Evolutionary conservation across 2,329 filamentous ascomycete species (phyloP).

Genomic region (Rutstroemia sp.): DNA sequence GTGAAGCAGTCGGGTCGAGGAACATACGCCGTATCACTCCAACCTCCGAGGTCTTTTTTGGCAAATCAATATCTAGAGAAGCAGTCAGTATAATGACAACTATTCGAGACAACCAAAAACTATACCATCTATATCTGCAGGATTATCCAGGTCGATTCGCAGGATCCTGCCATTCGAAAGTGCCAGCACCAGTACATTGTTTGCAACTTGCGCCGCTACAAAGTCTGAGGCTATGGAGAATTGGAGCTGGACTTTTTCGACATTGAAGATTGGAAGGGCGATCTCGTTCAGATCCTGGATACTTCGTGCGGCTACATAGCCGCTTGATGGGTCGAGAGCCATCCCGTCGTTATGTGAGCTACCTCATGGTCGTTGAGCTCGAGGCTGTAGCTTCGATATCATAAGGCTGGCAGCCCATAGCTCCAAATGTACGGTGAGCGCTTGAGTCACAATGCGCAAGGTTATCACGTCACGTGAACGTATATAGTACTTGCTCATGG

Average conservation of each 20-base stretch:
- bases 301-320: constrained; percentile 61
- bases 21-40: constrained; percentile 95
- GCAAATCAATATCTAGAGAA: constrained; percentile 83
- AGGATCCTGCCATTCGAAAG: constrained; percentile 88
- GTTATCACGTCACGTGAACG: background rate
- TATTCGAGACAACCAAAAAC: background rate
- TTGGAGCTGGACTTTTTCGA: constrained; percentile 85
- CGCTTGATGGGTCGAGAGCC: constrained; percentile 64
- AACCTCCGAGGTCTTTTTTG: constrained; percentile 84
- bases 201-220: constrained; percentile 91
- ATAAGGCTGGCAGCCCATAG: constrained; percentile 19
- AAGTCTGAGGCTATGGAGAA: constrained; percentile 95
- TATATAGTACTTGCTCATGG: background rate
- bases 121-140: constrained; percentile 86
- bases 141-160: constrained; percentile 86
- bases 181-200: constrained; percentile 91
- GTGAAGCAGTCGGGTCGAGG: constrained; percentile 91
- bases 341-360: constrained; percentile 36
- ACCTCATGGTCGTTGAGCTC: constrained; percentile 25
- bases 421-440: background rate
- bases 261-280: constrained; percentile 82
- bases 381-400: constrained; percentile 20
- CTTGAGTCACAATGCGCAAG: background rate
- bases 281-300: constrained; percentile 52
- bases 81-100: constrained; percentile 2